Base-by-base conservation (phyloP, 805 yeast species). In the Candida multigemmis region DNA sequence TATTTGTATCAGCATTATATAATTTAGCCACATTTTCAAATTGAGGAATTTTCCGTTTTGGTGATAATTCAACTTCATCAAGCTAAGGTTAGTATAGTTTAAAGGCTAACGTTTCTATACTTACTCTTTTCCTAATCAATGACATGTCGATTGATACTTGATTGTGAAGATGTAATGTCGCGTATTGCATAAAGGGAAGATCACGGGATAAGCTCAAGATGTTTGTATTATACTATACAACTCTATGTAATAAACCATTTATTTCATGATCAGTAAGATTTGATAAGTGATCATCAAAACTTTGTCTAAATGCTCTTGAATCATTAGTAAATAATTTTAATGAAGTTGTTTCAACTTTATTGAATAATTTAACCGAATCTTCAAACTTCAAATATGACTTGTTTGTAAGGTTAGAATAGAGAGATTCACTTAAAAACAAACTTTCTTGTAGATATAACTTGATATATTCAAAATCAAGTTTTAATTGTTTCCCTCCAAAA, bases 401-500 rank as follows among this genome's bases (percentile, higher is more conserved):
- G 33, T 59, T 57, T 12, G 23, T 29, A 7, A 28, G 34, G 22
- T 51, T 56, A 5, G 52, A 34, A 26, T 27, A 37, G 18, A 34
- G n/a, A 12, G 22, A 12, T 12, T 13, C 10, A 14, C 24, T 30
- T 22, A 54, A 30, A 22, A 44, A 37, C 18, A 56, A 35, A 13
- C 34, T 32, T 6, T 28, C 38, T 9, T 34, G 34, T 19, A 58
- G 33, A 14, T 38, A 30, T 7, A 27, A 22, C 2, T 34, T 30
- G 14, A 46, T 16, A 14, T 33, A 52, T 6, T 41, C 41, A 17
- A 58, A 37, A 35, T 61, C 68, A 4, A 31, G 29, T 7, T 37
- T 34, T 14, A 61, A 42, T 35, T 60, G 66, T n/a, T 28, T 31
- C 5, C 48, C 41, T 1, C 68, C 68, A 3, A 14, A 14, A 13